Evolutionary conservation across 345 rosid species (phyloP), one percentile per base, ranked within the genome.

Genomic region (Boechera divaricarpa): DNA sequence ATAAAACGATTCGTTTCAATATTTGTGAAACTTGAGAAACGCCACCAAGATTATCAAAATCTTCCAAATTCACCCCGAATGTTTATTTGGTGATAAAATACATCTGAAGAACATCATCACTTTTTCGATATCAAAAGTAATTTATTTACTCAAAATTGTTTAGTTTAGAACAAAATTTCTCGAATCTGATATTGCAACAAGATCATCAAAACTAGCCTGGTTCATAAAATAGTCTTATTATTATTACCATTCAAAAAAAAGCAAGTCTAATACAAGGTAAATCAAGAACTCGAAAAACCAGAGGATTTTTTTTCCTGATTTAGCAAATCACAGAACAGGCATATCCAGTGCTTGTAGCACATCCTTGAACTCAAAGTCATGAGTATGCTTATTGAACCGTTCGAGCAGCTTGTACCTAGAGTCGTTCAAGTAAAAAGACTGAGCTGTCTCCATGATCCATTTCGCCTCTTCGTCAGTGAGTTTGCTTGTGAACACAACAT

Each of bases 381-480:
- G 87, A 0, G 98, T 84, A 66, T 88, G 79, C 69, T 86, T 92
- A 78, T 95, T 95, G 84, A 94, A 94, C 73, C 77, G 77, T 60
- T 94, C 97, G 5, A 95, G 90, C 67, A 92, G 83, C 81, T 85
- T 88, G 91, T 83, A 90, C 85, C 92, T 81, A 29, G 47, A 49
- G 82, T 95, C 98, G n/a, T 91, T 90, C 71, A 95, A 75, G 74
- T 95, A 95, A 74, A 92, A 92, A 12, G 98, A 90, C 72, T 88
- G 99, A 56, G 86, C 63, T 58, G 97, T 86, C 87, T 95, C 97
- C 83, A 95, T 62, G n/a, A 92, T 88, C 98, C 97, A 95, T 77
- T 88, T 77, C 4, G 96, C 98, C 82, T 95, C 97, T 26, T 80
- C 84, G 69, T 95, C 96, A 11, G 73, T 89, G 57, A 95, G 94